Evolutionary conservation across 306 rosid genomes (phyloP), one percentile per base, ranked within the genome.

Genomic region (Cicer judaicum): DNA sequence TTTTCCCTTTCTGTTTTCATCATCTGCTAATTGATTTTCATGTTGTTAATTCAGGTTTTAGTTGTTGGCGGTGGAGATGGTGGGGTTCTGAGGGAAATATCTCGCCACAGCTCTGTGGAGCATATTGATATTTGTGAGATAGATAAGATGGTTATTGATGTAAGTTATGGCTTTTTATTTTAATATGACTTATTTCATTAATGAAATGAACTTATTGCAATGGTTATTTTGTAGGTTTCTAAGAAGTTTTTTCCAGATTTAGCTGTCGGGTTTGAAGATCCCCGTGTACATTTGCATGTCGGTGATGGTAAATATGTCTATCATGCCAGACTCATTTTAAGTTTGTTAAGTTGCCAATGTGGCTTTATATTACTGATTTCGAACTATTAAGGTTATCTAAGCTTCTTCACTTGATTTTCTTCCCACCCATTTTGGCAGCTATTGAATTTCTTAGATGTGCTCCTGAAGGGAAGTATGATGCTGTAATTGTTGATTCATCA

Each of bases 11-110:
- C 46, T 21, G 7, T 60, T 70, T 57, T 68, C 54, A 15, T 39
- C 15, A 21, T 52, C 19, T 56, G 65, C 66, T 61, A 12, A 79
- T 49, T 56, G 60, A 7, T 7, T 40, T 10, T 44, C 61, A 18
- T 59, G 62, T 53, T 62, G 56, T 52, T 49, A 39, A 18, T 72
- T 78, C 84, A 94, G 99, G 96, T 94, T 83, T 87, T 94, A 74
- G 96, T 94, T 70, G 99, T 94, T 77, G 99, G 98, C n/a, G 99
- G 99, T 7, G 99, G 99, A 68, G 99, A 94, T 81, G 99, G 99
- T 16, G 97, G 96, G 29, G 96, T 94, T 77, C 88, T 94, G 6
- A 88, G 98, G 86, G 99, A 94, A 86, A 77, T 94, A 68, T 81
- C 91, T 66, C 92, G 99, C 21, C 99, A 94, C 71, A 80, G 84